Evolutionary conservation across 495 filamentous ascomycete genomes (phyloP), one percentile per base, ranked within the genome.

Genomic region (Xylaria castorea): DNA sequence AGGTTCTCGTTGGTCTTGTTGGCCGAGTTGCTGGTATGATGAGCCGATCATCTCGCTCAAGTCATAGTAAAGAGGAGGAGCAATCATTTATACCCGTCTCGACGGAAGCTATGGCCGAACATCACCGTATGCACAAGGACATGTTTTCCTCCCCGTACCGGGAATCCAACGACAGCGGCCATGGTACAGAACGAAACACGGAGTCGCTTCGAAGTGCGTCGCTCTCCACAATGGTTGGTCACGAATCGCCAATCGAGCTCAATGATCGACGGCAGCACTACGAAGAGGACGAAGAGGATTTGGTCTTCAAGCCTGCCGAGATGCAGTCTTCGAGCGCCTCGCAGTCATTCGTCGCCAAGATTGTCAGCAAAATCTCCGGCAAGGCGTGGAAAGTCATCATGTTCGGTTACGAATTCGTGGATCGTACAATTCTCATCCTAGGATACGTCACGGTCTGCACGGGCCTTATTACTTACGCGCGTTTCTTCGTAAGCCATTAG

Each of bases 111-210:
- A 90, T 92, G 84, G 89, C 84, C 50, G 86, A 89, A 75, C 89
- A 91, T 75, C 79, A 89, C 65, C 87, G 85, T 71, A 73, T 74
- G 38, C 75, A 72, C 70, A 68, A 70, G 32, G 38, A 75, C 9
- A 46, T 71, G 12, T 84, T 84, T 46, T 85, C 87, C 66, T 80
- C 83, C 8, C 81, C 81, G 16, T 87, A 89, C 76, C 90, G 93
- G 50, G 92, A 88, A 81, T 97, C 94, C 6, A 85, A 91, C 63
- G 96, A 97, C 80, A 97, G 95, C 71, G 94, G 94, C 3, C 95
- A 97, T 73, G 94, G 94, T 20, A 94, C 93, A 0, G 94, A 96
- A 75, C 88, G 88, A 3, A 87, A 88, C 66, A 88, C 92, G 5
- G 89, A 90, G 68, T 92, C 91, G 30, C 85, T 92, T 63, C 84